A percentile compares a stretch with the other conserved stretches of the same genome.
Evolutionary conservation across 352 stramenopile genomes (phyloP).

Genomic region (Phytophthora pluvialis): DNA sequence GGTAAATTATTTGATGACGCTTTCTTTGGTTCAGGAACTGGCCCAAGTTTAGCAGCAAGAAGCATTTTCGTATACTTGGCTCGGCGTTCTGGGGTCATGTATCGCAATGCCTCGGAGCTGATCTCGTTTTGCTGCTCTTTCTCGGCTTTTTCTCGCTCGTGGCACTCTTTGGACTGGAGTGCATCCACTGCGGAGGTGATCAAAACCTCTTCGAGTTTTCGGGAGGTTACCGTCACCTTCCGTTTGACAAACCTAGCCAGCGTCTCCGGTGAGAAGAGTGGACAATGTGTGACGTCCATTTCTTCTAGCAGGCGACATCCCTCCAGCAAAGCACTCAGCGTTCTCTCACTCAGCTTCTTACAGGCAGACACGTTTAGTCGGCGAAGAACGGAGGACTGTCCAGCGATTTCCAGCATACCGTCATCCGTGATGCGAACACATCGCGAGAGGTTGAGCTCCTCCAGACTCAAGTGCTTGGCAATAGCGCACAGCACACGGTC

Average conservation of each 20-base stretch:
- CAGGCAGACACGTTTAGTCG: constrained; percentile 81
- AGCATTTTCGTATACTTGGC: constrained; percentile 34
- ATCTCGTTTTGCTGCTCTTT: constrained; percentile 27
- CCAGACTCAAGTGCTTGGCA: constrained; percentile 81
- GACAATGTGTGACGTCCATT: constrained; percentile 84
- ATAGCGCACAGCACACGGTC: constrained; percentile 74
- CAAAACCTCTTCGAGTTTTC: constrained; percentile 47
- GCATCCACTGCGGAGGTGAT: constrained; percentile 21
- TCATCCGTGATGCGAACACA: constrained; percentile 87
- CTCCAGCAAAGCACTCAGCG: constrained; percentile 58
- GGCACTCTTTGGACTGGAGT: constrained; percentile 19
- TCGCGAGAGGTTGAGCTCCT: constrained; percentile 68
- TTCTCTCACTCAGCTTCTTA: constrained; percentile 76
- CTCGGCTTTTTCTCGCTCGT: constrained; percentile 29
- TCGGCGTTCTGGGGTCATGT: constrained; percentile 33
- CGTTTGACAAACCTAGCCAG: constrained; percentile 66
- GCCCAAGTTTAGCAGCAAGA: constrained; percentile 15
- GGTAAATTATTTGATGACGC: constrained; percentile 36
- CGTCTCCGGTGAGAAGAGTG: constrained; percentile 55
- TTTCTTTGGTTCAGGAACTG: constrained; percentile 25
- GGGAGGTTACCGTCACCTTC: constrained; percentile 59
- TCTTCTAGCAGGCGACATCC: constrained; percentile 66
- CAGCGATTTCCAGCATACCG: constrained; percentile 78
- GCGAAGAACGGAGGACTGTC: constrained; percentile 73
- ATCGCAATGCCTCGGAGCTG: constrained; percentile 25